Base-by-base conservation (phyloP, 306 rosid genomes). In the Senna tora region DNA sequence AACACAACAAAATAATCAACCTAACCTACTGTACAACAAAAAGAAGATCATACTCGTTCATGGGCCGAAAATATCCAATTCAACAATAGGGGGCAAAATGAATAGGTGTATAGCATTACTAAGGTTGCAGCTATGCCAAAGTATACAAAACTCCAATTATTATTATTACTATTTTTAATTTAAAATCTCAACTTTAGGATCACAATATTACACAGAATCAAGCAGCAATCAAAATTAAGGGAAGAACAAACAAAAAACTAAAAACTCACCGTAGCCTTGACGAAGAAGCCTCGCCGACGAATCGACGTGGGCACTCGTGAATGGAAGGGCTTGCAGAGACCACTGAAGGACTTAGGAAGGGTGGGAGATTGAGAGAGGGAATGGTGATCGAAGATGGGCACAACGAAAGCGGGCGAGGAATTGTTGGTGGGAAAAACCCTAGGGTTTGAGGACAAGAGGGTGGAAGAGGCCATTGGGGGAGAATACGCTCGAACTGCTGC, bases 181-280 rank as follows among this genome's bases (percentile, higher is more conserved):
- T n/a, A 74, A 82, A 78, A 82, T 11, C 12, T 1, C 69, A 74
- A 78, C 53, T 70, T 71, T 62, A 78, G 66, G 16, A 59, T 51
- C 1, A 36, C 4, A n/a, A 12, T 36, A 36, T 36, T 7, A 38
- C 2, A 15, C n/a, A 59, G 9, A 46, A 38, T 6, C 13, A 5
- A 71, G 49, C 39, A 34, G 36, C 69, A 15, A 32, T 9, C 21
- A 50, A 65, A 30, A 13, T 10, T 42, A 15, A 34, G 7, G 55
- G 17, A 0, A 70, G 20, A 53, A 8, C 14, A n/a, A 55, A 16
- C 49, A 14, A 9, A 83, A 82, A n/a, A n/a, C n/a, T n/a, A n/a
- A n/a, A n/a, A n/a, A n/a, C n/a, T 82, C 9, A 85, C 97, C 69
- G 91, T 73, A 61, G 96, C 96, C 17, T 84, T 84, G 65, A 91